Conservation (phyloP, 306 rosid genomes). For the Arachis hypogaea region DNA sequence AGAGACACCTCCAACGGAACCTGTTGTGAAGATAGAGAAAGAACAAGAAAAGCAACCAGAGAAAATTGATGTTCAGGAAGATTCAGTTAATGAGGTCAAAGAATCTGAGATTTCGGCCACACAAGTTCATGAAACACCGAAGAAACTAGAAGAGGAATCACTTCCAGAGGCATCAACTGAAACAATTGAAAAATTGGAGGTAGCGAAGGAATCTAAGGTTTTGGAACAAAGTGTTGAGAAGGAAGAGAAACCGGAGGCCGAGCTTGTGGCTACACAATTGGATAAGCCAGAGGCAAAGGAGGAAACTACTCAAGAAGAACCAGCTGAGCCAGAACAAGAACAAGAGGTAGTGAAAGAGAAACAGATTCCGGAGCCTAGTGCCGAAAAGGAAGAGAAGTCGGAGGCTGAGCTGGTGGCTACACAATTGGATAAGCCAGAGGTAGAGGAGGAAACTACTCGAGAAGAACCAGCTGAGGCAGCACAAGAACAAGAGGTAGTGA, state of each 20-base stretch:
- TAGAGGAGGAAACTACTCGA: background rate
- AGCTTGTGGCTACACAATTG: too few species aligned
- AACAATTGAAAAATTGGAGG: slow-evolving; percentile 29
- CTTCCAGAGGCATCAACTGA: background rate
- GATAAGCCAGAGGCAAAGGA: background rate
- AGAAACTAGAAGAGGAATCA: too few species aligned
- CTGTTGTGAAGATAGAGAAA: slow-evolving; percentile 29
- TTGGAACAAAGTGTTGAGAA: slow-evolving; percentile 15
- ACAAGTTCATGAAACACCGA: too few species aligned
- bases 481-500: slow-evolving; percentile 25
- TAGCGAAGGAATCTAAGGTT: slow-evolving; percentile 33
- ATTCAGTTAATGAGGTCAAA: slow-evolving; percentile 1
- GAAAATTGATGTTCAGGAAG: slow-evolving; percentile 39
- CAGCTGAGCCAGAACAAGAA: slow-evolving; percentile 28
- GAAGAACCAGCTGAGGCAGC: slow-evolving; percentile 16
- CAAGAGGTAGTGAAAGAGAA: slow-evolving; percentile 33
- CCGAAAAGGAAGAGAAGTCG: slow-evolving; percentile 29
- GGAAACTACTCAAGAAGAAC: background rate
- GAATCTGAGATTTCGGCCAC: too few species aligned
- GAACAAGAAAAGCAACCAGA: slow-evolving; percentile 47
- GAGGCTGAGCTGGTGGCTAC: background rate
- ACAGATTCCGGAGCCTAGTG: slow-evolving; percentile 26
- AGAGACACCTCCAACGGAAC: slow-evolving; percentile 23
- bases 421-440: background rate
- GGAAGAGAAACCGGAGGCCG: slow-evolving; percentile 21